Percentiles rank a stretch among this genome's conserved stretches.
Evolutionary conservation across 2,329 filamentous ascomycete species (phyloP).

Genomic region (Botrytis deweyae): DNA sequence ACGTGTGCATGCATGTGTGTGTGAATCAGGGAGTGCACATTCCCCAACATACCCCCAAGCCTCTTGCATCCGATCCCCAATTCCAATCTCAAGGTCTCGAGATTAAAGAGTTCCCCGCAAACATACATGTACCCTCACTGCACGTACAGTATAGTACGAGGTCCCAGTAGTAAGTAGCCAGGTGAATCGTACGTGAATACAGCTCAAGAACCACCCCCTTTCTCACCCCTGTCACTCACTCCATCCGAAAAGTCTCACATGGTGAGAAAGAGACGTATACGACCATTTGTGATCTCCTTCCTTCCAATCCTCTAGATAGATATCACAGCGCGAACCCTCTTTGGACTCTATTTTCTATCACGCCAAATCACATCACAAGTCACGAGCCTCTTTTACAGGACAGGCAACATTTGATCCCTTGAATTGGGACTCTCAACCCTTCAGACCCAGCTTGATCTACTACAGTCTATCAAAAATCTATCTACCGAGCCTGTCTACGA

Average conservation of each 20-base stretch:
- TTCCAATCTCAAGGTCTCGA: neutral
- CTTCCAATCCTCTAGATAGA: neutral
- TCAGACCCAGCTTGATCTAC: neutral
- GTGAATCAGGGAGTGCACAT: slow-evolving; percentile 1
- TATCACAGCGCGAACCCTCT: neutral
- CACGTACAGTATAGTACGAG: neutral
- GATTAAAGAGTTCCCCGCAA: neutral
- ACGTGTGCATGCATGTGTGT: neutral
- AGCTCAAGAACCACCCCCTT: neutral
- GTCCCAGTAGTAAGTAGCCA: neutral
- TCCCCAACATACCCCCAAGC: neutral
- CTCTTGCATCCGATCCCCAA: neutral
- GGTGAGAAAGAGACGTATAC: neutral
- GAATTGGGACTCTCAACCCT: neutral
- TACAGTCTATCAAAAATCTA: neutral
- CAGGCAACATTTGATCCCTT: neutral
- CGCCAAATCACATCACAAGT: neutral
- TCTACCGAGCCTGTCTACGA: neutral
- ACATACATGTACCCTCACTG: neutral
- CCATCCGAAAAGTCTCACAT: neutral
- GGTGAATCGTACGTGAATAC: neutral
- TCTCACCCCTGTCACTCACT: neutral
- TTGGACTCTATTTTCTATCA: neutral
- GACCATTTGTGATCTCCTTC: neutral
- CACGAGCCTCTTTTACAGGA: neutral